These are phyloP conservation scores for Mucor sp. DNA, from an alignment of 371 early-diverging fungal genomes.

Conservation along the genomic window DNA sequence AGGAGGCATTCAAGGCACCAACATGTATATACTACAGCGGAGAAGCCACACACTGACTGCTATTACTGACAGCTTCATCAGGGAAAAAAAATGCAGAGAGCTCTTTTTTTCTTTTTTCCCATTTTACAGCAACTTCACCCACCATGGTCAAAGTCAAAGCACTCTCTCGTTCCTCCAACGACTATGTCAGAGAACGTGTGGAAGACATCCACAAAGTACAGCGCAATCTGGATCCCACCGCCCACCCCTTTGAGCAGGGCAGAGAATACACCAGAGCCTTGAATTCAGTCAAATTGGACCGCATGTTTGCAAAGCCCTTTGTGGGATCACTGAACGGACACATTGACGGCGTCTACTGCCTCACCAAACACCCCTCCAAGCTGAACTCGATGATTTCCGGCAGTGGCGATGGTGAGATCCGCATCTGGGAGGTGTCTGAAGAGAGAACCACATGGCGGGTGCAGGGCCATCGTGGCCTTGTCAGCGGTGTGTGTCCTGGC, in stretches of 20 bases:
- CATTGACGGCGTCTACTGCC: conserved; percentile 95
- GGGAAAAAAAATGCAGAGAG: background rate
- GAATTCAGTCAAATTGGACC: conserved; percentile 94
- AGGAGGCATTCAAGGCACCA: background rate
- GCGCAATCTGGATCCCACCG: conserved; percentile 87
- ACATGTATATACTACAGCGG: background rate
- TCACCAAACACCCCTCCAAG: conserved; percentile 89
- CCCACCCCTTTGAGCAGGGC: conserved; percentile 96
- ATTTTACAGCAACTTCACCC: background rate
- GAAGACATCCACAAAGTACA: conserved; percentile 90
- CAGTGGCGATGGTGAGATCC: conserved; percentile 93
- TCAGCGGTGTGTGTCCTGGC: conserved; percentile 76
- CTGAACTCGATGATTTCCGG: conserved; percentile 86
- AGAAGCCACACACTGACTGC: background rate
- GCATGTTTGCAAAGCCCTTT: conserved; percentile 99
- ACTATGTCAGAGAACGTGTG: conserved; percentile 81
- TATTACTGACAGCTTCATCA: background rate
- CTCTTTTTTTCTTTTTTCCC: background rate
- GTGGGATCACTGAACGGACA: conserved; percentile 89
- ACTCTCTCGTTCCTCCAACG: conserved; percentile 82
- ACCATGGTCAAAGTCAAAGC: conserved; percentile 81
- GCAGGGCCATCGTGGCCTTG: conserved; percentile 80
- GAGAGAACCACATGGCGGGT: conserved; percentile 75
- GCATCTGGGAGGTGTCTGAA: conserved; percentile 81
- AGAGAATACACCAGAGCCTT: conserved; percentile 98